Base-by-base conservation (phyloP, 768 basidiomycete genomes). In the Imleria badia region DNA sequence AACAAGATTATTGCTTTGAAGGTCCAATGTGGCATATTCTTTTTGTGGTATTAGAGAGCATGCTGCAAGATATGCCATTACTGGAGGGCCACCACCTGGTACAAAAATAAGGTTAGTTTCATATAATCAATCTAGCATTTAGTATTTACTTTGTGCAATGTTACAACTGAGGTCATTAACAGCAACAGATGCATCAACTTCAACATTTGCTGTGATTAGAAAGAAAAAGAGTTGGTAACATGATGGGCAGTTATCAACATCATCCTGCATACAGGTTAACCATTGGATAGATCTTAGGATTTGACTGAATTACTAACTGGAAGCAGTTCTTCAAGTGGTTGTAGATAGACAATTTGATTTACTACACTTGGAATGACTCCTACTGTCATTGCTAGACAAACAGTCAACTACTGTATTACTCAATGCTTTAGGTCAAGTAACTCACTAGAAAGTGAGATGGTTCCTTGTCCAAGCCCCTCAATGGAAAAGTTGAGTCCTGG, bases 131-230 rank as follows among this genome's bases (percentile, higher is more conserved):
- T n/a, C n/a, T n/a, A n/a, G n/a, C n/a, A n/a, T n/a, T n/a, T n/a
- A n/a, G n/a, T n/a, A n/a, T n/a, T 10, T 8, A 48, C 45, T 29
- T 33, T 6, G 1, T 48, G 50, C 43, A 42, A 46, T 20, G 6
- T 47, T 44, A 3, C 47, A 26, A 29, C 35, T 42, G 2, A 52
- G 4, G 6, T 26, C 13, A 22, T 12, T 50, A 0, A 36, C 2
- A 6, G 11, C 1, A 22, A 38, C 15, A 34, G 59, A 50, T 12
- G 2, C n/a, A 35, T 63, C 45, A 4, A 51, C 12, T 4, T 58
- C 34, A n/a, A 65, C 1, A 29, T n/a, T 14, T 3, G 61, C 48
- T 34, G 61, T 60, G 6, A 55, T 42, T 2, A 60, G 30, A 26
- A 64, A 62, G 3, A 52, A 56, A 0, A 61, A 23, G 10, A 49